phyloP scores from a whole-genome alignment of 2,329 filamentous ascomycete species.

The Dothistroma pini region DNA sequence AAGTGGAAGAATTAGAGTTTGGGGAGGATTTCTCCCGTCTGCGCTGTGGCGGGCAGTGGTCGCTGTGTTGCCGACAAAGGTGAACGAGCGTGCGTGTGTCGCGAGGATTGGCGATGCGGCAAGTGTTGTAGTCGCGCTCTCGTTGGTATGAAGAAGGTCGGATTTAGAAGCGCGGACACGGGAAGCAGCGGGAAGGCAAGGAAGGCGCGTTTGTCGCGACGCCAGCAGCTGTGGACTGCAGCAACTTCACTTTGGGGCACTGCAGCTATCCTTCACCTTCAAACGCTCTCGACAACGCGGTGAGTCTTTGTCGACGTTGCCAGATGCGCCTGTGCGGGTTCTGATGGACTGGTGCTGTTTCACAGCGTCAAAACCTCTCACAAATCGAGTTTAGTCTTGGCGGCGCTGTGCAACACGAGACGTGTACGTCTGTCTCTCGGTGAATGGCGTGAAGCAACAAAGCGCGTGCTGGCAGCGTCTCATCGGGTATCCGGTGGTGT shows the following conservation, averaged over 20 bases:
- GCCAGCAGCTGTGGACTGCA: not conserved
- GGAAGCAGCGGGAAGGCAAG: not conserved
- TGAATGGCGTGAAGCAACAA: constrained; percentile 1
- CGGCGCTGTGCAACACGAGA: constrained; percentile 3
- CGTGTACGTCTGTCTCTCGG: constrained; percentile 3
- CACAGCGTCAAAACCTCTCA: constrained; percentile 3
- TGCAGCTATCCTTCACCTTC: not conserved
- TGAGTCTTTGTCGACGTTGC: not conserved
- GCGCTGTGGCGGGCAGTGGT: not conserved
- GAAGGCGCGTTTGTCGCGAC: constrained; percentile 3
- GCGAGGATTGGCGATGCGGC: not conserved
- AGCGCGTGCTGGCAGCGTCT: not conserved
- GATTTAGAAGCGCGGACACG: not conserved
- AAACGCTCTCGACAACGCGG: not conserved
- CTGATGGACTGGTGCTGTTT: not conserved
- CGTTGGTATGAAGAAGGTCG: not conserved
- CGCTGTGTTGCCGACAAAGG: not conserved
- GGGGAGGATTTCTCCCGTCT: not conserved
- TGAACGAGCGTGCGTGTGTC: not conserved
- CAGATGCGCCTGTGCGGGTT: not conserved
- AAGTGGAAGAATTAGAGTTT: not conserved
- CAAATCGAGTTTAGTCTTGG: constrained; percentile 6
- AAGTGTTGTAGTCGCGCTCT: not conserved
- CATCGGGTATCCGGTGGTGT: not conserved
- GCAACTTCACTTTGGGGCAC: not conserved